Evolutionary conservation across 2,329 filamentous ascomycete species (phyloP), one percentile per base, ranked within the genome.

Genomic region (Chaetomium sp.): DNA sequence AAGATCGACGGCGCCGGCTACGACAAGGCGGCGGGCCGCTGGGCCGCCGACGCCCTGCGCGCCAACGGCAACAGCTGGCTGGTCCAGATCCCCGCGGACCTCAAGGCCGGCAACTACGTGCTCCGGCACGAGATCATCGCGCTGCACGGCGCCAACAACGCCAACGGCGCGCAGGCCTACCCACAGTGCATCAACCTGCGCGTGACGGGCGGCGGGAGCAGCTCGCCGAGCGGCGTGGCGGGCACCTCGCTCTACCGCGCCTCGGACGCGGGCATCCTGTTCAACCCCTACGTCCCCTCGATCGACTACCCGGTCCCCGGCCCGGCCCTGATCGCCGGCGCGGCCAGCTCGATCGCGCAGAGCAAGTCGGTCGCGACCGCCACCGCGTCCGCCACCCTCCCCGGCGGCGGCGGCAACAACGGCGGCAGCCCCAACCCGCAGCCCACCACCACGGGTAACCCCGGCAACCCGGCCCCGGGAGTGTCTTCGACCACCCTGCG

Each of bases 1-100:
- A 90, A 90, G 81, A 88, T 90, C 65, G 81, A 83, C 47, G 81
- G 81, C 63, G 78, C 74, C 38, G 87, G 87, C 64, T 80, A 86
- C 68, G 76, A 83, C 65, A 72, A 77, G 66, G 78, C 76, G 54
- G 77, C 71, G 0, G 79, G 80, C 27, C 76, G 73, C 56, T 88
- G 85, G 84, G 85, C 83, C 60, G 74, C 82, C 42, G 82, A 86
- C 70, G 71, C 76, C 63, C 72, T 83, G 68, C 77, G 81, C 63
- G 69, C 70, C 49, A 79, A 80, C 74, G 77, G 77, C 70, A 73
- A 76, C 70, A 77, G 76, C 67, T 80, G 78, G 75, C 75, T 78
- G 57, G 76, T 81, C 47, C 79, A 76, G 68, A 79, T 84, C 64
- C 82, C 75, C 21, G 58, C 64, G 4, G 70, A 73, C 61, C 70